Base-by-base conservation (phyloP, 2,329 filamentous ascomycete genomes). In the Pyrenophora tritici-repentis region DNA sequence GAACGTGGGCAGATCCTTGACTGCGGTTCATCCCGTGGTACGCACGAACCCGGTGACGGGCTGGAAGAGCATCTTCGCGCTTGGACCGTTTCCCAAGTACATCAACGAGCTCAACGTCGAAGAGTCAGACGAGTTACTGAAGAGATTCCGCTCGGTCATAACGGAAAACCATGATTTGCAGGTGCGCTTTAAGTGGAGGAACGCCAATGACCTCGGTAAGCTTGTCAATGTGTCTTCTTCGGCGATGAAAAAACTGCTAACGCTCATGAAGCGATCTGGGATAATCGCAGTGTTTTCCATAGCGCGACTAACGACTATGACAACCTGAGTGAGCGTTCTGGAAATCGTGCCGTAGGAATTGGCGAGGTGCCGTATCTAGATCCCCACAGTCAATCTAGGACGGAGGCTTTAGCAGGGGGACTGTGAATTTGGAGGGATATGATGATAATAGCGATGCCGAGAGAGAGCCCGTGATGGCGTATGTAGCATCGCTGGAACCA, bases 131-230 rank as follows among this genome's bases (percentile, higher is more conserved):
- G 58, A 54, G 24, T n/a, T 63, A 6, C 12, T 56, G n/a, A 29
- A 22, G 4, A 55, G 50, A 39, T 55, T 63, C 16, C 14, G 44
- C 10, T 35, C 37, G 3, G 26, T 54, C 4, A 55, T 63, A 4
- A 74, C 72, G 2, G 63, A 69, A 7, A 77, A 75, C 44, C 75
- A 77, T 37, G 76, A 77, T 56, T 63, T 70, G 29, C 58, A 75
- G 13, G 75, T 73, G 0, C 58, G 76, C 8, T 73, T 76, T 58
- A 73, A 73, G 47, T 77, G 75, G 75, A 56, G 29, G 18, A 52
- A 37, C 9, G 38, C 50, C 38, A 61, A 59, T 22, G 60, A 61
- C 45, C 31, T 61, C 22, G 59, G 55, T 58, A 38, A 22, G 56
- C 47, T 16, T 9, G 6, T 12, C 6, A 1, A 8, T 24, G 2